Evolutionary conservation across 1,284 basidiomycete genomes (phyloP), one percentile per base, ranked within the genome.

Genomic region (Veloporphyrellus conicus): DNA sequence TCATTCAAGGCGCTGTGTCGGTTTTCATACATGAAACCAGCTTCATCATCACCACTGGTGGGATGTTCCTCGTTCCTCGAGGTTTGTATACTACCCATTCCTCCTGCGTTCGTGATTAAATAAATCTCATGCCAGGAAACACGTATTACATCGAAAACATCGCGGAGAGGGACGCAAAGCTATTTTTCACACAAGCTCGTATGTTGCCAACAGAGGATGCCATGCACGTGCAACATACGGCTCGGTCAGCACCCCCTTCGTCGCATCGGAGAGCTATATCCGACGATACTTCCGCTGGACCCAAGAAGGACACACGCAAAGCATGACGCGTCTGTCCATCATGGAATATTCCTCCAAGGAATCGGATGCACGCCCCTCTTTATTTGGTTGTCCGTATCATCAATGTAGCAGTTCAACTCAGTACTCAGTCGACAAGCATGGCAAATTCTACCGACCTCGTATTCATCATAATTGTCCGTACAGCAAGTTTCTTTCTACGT

Each of bases 111-210:
- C 32, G 37, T 43, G 31, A 23, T n/a, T 49, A 28, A 44, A 23
- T 53, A 14, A 38, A 19, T 4, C 23, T 43, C 8, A 22, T 23
- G 18, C 12, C 59, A 89, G 93, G 92, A 23, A 99, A 99, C 67
- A 79, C 78, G 7, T 99, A 99, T 67, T 81, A 80, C 45, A 90
- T 99, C 63, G 79, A 87, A 61, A 98, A 98, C 67, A 84, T 95
- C 19, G 82, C 80, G 16, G 76, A 87, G 36, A 79, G 90, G 25
- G 84, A 88, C 42, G 88, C 87, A 11, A 82, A 80, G 59, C 68
- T 99, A 8, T 95, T 95, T 72, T 99, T 99, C 68, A 85, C 93
- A 0, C 96, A 98, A 71, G 89, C 90, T 1, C 81, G 93, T 31
- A 90, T 90, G 68, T 71, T 89, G 12, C 59, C 55, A 3, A 48